These are phyloP conservation scores for Stentor roeselii DNA, from an alignment of 73 alveolate genomes.

Conservation along the genomic window DNA sequence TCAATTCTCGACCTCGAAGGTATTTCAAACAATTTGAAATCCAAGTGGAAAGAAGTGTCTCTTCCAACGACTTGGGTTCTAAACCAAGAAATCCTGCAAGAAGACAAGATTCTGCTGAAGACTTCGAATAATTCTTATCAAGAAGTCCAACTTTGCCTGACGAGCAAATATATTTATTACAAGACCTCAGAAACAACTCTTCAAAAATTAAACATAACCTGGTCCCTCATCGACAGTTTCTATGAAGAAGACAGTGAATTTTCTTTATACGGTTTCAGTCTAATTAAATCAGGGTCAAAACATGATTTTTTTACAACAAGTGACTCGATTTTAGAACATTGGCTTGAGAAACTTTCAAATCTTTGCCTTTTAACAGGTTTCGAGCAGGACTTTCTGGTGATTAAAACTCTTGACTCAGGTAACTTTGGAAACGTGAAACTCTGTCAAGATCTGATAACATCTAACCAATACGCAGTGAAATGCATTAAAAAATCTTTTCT, in stretches of 20 bases:
- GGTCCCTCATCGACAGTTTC: constrained; percentile 5
- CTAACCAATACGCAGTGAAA: not conserved
- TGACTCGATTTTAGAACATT: not conserved
- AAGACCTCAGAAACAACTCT: not conserved
- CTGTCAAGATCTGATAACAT: not conserved
- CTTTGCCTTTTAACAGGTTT: not conserved
- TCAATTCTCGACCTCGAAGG: no score
- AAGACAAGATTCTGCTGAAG: no score
- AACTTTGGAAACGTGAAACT: not conserved
- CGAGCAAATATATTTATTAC: not conserved
- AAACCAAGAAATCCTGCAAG: no score
- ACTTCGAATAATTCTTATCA: no score
- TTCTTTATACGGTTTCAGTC: not conserved
- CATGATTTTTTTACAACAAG: not conserved
- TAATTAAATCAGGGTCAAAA: not conserved
- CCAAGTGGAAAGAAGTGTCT: no score
- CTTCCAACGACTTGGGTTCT: no score
- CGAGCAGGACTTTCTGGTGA: not conserved
- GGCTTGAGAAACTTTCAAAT: constrained; percentile 2
- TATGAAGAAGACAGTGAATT: not conserved
- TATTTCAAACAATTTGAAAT: no score
- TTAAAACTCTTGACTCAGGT: not conserved
- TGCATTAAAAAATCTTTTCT: not conserved
- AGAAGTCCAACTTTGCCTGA: not conserved
- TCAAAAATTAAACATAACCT: not conserved